These are phyloP conservation scores for Acanthamoeba triangularis DNA, from an alignment of 208 protist species.

Conservation along the genomic window DNA sequence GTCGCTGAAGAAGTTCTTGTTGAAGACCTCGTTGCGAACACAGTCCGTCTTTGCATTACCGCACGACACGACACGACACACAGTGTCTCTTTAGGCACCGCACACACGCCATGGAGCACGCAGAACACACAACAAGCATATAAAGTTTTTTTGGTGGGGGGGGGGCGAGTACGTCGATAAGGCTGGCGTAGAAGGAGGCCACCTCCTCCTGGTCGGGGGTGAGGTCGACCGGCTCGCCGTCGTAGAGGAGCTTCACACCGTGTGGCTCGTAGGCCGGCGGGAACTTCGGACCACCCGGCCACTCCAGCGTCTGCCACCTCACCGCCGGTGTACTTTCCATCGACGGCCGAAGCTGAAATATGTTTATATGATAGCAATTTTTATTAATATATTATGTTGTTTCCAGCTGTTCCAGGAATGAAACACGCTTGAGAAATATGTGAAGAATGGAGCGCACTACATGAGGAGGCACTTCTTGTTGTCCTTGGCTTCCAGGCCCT, in stretches of 20 bases:
- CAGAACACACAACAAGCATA: too few relatives aligned
- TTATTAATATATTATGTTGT: too few relatives aligned
- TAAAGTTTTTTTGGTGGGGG: neutral
- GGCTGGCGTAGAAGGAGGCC: conserved; percentile 98
- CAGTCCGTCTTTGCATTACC: conserved; percentile 93
- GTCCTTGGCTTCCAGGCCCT: neutral
- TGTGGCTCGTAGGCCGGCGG: conserved; percentile 98
- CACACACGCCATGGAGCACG: too few relatives aligned
- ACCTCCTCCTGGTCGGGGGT: conserved; percentile 98
- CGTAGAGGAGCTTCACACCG: conserved; percentile 97
- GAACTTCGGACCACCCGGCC: conserved; percentile 98
- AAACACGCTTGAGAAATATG: too few relatives aligned
- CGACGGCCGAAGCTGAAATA: too few relatives aligned
- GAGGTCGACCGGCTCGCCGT: conserved; percentile 94
- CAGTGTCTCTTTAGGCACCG: too few relatives aligned
- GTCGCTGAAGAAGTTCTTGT: conserved; percentile 98
- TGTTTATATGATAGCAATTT: too few relatives aligned
- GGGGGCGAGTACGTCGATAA: neutral
- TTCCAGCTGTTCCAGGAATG: too few relatives aligned
- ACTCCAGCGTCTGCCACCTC: conserved; percentile 97
- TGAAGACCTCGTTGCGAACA: conserved; percentile 96
- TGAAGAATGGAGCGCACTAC: neutral
- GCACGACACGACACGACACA: too few relatives aligned
- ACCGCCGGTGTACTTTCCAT: too few relatives aligned
- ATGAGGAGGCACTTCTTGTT: conserved; percentile 8